These are phyloP conservation scores for Aphanomyces cochlioides DNA, from an alignment of 352 stramenopile species.

Conservation along the genomic window DNA sequence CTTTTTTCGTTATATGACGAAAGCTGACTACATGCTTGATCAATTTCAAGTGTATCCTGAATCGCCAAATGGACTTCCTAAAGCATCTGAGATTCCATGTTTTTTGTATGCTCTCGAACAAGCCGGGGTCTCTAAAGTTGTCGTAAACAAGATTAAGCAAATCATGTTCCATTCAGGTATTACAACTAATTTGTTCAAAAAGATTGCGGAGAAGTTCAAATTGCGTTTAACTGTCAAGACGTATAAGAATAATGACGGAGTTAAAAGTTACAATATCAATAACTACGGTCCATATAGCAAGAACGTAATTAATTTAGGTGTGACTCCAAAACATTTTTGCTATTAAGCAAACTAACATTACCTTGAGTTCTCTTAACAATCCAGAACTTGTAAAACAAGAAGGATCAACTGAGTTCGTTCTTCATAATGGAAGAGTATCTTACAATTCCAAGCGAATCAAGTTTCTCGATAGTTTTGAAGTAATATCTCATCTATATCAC, in stretches of 20 bases:
- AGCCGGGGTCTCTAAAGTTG: slow-evolving; percentile 28
- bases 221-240: slow-evolving; percentile 35
- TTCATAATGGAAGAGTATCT: slow-evolving; percentile 26
- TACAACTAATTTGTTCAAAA: slow-evolving; percentile 37
- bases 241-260: slow-evolving; percentile 29
- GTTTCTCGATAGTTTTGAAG: slow-evolving; percentile 35
- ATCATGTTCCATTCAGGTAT: slow-evolving; percentile 36
- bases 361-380: slow-evolving; percentile 33
- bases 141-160: slow-evolving; percentile 35
- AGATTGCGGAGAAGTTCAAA: slow-evolving; percentile 34
- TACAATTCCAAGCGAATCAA: slow-evolving; percentile 32
- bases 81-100: slow-evolving; percentile 29
- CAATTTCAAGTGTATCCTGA: slow-evolving; percentile 34
- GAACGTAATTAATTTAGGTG: slow-evolving; percentile 32
- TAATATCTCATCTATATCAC: slow-evolving; percentile 34
- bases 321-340: slow-evolving; percentile 35
- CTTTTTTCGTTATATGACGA: slow-evolving; percentile 37
- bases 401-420: slow-evolving; percentile 33
- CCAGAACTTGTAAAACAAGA: slow-evolving; percentile 34
- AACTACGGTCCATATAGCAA: not conserved
- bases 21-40: slow-evolving; percentile 32
- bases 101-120: slow-evolving; percentile 34
- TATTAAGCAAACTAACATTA: slow-evolving; percentile 35
- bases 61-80: slow-evolving; percentile 2
- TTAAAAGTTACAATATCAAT: slow-evolving; percentile 27